Base-by-base conservation (phyloP, 768 basidiomycete species). In the Lactarius sanguifluus region DNA sequence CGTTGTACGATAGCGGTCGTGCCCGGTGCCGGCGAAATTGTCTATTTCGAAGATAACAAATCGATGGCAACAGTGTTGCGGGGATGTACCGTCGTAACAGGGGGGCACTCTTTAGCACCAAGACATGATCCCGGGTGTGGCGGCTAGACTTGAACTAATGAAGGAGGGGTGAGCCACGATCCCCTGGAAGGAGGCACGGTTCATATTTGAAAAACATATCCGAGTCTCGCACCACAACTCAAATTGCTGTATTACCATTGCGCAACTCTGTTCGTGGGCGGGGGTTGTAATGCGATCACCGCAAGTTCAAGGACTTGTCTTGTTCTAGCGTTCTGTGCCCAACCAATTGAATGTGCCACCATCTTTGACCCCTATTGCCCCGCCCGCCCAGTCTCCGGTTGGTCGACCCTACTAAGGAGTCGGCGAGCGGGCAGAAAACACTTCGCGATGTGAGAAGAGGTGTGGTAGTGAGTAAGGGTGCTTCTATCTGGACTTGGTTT, bases 111-210 rank as follows among this genome's bases (percentile, higher is more conserved):
- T 25, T 23, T 50, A 10, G 47, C 25, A 52, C 23, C 12, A n/a
- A 25, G 23, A 12, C n/a, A 4, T 50, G 47, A 50, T 50, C 23
- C 47, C n/a, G 23, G 7, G 10, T 50, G 13, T 28, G 13, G 50
- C 50, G 50, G 50, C 47, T 15, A 50, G 47, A 50, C 50, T 52
- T 52, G 43, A 45, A 47, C n/a, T 25, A 23, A 15, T 25, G 23
- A 7, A 52, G n/a, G 50, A 47, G n/a, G 25, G 50, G 15, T 52
- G 50, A 52, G 50, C 50, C 25, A 52, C 50, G 50, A 52, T 52
- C 50, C 50, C 50, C 25, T 38, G 36, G 50, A 12, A 25, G 23
- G 38, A 28, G 23, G 13, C 25, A 52, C 23, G 50, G 28, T 25
- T 52, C 50, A 13, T 25, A 52, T 52, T 52, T 52, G 50, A 52